A percentile compares a stretch with the other conserved stretches of the same genome.
Conservation (phyloP, 169 alveolate species). For the Babesia bovis region DNA sequence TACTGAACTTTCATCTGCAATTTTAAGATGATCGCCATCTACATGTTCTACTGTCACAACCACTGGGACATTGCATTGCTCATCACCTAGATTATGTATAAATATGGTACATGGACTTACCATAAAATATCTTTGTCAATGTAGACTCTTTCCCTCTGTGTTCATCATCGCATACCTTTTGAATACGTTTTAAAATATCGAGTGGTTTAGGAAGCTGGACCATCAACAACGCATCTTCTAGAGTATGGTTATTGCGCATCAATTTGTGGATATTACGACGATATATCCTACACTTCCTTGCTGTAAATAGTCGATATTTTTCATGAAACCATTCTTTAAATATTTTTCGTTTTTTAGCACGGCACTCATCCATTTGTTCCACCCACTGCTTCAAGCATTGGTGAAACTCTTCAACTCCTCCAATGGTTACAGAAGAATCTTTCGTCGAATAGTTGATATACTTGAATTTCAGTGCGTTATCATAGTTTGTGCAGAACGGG, state of each 20-base stretch:
- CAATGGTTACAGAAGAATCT: conserved; percentile 29
- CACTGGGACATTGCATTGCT: conserved; percentile 40
- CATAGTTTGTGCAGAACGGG: conserved; percentile 26
- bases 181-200: conserved; percentile 11
- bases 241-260: conserved; percentile 1
- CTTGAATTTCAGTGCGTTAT: conserved; percentile 32
- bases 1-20: conserved; percentile 38
- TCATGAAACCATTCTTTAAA: conserved; percentile 35
- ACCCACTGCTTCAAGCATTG: conserved; percentile 36
- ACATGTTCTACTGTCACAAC: conserved; percentile 45
- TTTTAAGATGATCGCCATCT: conserved; percentile 11
- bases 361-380: conserved; percentile 11
- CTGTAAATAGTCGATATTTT: conserved; percentile 32
- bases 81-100: conserved; percentile 26
- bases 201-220: conserved; percentile 61
- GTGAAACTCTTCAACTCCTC: conserved; percentile 49
- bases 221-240: conserved; percentile 20
- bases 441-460: conserved; percentile 33
- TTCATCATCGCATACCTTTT: conserved; percentile 14
- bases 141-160: conserved; percentile 32
- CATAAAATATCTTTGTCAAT: conserved; percentile 25
- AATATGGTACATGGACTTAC: neutral
- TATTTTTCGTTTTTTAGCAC: conserved; percentile 4
- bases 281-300: conserved; percentile 37
- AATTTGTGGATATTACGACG: neutral